These are phyloP conservation scores for Rhizophagus sp. DNA, from an alignment of 192 early-diverging fungal genomes.

Conservation along the genomic window DNA sequence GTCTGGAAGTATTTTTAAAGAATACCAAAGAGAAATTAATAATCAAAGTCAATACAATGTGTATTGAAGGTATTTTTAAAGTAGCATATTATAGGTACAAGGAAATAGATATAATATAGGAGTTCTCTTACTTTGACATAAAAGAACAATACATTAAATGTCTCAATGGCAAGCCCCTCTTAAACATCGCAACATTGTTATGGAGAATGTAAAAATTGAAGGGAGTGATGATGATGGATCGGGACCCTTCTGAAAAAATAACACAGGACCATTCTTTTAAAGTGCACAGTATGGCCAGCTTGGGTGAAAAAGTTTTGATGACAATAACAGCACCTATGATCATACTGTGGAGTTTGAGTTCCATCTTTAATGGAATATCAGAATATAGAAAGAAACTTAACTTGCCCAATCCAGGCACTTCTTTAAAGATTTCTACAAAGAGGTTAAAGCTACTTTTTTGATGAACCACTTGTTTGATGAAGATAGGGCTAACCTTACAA, in stretches of 20 bases:
- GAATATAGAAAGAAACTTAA: slow-evolving; percentile 49
- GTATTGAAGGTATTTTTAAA: no score
- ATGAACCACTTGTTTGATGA: slow-evolving; percentile 93
- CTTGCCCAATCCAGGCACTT: slow-evolving; percentile 80
- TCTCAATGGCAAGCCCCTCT: no score
- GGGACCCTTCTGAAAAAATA: not conserved
- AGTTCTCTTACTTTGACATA: no score
- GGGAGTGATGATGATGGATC: no score
- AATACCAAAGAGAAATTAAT: no score
- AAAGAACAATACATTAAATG: no score
- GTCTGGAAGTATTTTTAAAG: no score
- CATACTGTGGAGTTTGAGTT: slow-evolving; percentile 10
- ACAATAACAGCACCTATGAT: not conserved
- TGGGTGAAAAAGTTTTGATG: slow-evolving; percentile 20
- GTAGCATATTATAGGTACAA: no score
- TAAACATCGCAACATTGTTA: no score
- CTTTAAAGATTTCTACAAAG: slow-evolving; percentile 79
- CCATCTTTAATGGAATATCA: slow-evolving; percentile 20
- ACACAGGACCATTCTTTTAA: slow-evolving; percentile 6
- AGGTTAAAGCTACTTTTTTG: slow-evolving; percentile 76
- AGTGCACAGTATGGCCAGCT: slow-evolving; percentile 17
- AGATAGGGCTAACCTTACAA: slow-evolving; percentile 89
- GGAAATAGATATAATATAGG: no score
- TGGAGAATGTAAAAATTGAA: no score
- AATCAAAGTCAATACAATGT: no score